These are phyloP conservation scores for Cornus florida DNA, from an alignment of 148 eudicot genomes.

Conservation along the genomic window DNA sequence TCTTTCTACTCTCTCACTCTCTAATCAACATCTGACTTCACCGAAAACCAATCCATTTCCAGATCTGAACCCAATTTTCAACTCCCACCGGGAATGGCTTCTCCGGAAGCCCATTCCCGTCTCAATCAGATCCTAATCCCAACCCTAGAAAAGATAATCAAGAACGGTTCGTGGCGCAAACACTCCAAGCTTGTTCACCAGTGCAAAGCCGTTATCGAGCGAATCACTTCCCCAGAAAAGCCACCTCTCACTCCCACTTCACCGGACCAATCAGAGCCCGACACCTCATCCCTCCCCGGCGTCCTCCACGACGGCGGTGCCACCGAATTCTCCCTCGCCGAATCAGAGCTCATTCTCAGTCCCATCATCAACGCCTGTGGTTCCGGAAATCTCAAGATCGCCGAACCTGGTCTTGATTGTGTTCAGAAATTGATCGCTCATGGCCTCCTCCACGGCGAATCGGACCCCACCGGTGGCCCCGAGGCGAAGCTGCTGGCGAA, in stretches of 20 bases:
- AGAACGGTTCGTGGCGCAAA: conserved; percentile 87
- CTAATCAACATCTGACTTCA: no score
- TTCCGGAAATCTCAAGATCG: conserved; percentile 60
- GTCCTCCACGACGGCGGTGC: conserved; percentile 56
- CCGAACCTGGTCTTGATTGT: conserved; percentile 68
- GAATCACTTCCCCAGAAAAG: conserved; percentile 32
- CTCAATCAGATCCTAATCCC: conserved; percentile 61
- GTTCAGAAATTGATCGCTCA: conserved; percentile 73
- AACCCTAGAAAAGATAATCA: conserved; percentile 71
- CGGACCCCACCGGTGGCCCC: conserved; percentile 53
- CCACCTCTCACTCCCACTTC: conserved; percentile 28
- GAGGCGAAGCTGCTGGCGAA: conserved; percentile 55
- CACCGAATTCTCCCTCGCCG: conserved; percentile 46
- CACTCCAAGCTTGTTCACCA: conserved; percentile 73
- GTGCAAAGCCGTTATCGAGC: conserved; percentile 68
- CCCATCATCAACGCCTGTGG: conserved; percentile 60
- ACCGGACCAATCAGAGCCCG: conserved; percentile 35
- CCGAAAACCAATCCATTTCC: not conserved
- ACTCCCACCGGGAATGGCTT: conserved; percentile 66
- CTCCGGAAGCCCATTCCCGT: conserved; percentile 94
- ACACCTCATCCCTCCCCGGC: conserved; percentile 40
- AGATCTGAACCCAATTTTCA: conserved; percentile 7
- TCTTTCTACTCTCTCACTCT: conserved; percentile 4
- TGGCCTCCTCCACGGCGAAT: conserved; percentile 75
- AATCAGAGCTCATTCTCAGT: conserved; percentile 66